Evolutionary conservation across 2,329 filamentous ascomycete genomes (phyloP).

Genomic region (Neodidymelliopsis sp.): DNA sequence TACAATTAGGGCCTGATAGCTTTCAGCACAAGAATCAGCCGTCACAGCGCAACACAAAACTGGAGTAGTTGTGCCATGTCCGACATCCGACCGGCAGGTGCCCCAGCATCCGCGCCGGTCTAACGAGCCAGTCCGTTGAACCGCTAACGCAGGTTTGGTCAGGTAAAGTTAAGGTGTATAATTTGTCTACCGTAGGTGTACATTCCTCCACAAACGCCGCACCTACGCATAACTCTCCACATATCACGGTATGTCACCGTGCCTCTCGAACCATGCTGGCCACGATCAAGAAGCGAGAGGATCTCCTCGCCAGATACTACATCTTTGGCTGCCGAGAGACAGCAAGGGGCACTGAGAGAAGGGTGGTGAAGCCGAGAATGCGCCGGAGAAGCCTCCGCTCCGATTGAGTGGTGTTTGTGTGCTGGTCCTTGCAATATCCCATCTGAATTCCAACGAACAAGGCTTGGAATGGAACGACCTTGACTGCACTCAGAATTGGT

Average conservation of each 20-base stretch:
- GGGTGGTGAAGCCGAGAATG: constrained; percentile 7
- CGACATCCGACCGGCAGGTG: background rate
- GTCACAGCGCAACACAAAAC: background rate
- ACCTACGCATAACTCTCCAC: constrained; percentile 1
- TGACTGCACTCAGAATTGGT: constrained; percentile 2
- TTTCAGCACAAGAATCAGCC: background rate
- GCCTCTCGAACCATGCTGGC: constrained; percentile 1
- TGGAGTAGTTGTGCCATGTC: background rate
- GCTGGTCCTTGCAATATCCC: background rate
- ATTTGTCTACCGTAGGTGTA: background rate
- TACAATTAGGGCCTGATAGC: too few species aligned
- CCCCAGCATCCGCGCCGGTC: constrained; percentile 2
- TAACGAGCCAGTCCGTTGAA: background rate
- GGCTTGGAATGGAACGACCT: constrained; percentile 10
- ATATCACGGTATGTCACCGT: constrained; percentile 7
- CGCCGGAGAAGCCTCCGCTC: constrained; percentile 1
- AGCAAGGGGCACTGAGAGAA: constrained; percentile 3
- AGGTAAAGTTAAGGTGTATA: too few species aligned
- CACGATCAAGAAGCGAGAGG: constrained; percentile 1
- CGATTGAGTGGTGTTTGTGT: background rate
- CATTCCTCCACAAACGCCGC: constrained; percentile 9
- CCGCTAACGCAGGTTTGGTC: background rate
- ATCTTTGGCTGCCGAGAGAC: constrained; percentile 1
- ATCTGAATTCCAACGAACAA: constrained; percentile 9
- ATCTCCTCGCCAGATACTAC: constrained; percentile 9